Evolutionary conservation across 371 early-diverging fungal genomes (phyloP).

Genomic region (Mortierella sp.): DNA sequence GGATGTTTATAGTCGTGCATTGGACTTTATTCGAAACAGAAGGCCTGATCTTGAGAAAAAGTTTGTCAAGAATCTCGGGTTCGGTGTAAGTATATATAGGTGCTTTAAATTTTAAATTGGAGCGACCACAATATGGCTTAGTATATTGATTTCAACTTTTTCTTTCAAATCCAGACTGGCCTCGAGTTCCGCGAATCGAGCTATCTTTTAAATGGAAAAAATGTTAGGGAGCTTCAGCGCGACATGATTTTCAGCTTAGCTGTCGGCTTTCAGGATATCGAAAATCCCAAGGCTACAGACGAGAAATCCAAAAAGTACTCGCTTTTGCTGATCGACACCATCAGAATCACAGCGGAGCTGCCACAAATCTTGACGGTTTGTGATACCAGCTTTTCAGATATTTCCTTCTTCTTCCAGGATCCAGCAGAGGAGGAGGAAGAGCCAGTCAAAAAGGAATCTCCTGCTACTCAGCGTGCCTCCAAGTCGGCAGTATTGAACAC

Average conservation of each 20-base stretch:
- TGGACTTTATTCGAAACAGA: slow-evolving; percentile 76
- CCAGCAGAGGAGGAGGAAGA: slow-evolving; percentile 56
- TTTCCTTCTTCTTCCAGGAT: slow-evolving; percentile 82
- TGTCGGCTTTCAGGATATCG: slow-evolving; percentile 90
- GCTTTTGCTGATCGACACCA: slow-evolving; percentile 86
- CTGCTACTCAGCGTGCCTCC: slow-evolving; percentile 52
- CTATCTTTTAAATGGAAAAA: slow-evolving; percentile 81
- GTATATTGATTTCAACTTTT: slow-evolving; percentile 1
- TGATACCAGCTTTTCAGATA: slow-evolving; percentile 79
- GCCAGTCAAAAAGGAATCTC: slow-evolving; percentile 40
- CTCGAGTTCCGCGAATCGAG: slow-evolving; percentile 93
- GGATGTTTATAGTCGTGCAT: slow-evolving; percentile 82
- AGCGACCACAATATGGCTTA: not conserved
- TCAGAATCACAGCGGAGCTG: slow-evolving; percentile 74
- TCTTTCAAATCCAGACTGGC: slow-evolving; percentile 71
- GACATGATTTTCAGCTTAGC: slow-evolving; percentile 91
- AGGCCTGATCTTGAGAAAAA: slow-evolving; percentile 88
- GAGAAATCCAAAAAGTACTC: slow-evolving; percentile 79
- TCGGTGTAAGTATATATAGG: slow-evolving; percentile 65
- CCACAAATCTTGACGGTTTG: slow-evolving; percentile 81
- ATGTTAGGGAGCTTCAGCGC: slow-evolving; percentile 72
- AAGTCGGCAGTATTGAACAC: slow-evolving; percentile 87
- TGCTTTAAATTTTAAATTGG: not conserved
- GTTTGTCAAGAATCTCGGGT: slow-evolving; percentile 92
- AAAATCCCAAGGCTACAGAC: slow-evolving; percentile 79